These are phyloP conservation scores for Eucalyptus lansdowneana DNA, from an alignment of 345 rosid genomes.

Conservation along the genomic window DNA sequence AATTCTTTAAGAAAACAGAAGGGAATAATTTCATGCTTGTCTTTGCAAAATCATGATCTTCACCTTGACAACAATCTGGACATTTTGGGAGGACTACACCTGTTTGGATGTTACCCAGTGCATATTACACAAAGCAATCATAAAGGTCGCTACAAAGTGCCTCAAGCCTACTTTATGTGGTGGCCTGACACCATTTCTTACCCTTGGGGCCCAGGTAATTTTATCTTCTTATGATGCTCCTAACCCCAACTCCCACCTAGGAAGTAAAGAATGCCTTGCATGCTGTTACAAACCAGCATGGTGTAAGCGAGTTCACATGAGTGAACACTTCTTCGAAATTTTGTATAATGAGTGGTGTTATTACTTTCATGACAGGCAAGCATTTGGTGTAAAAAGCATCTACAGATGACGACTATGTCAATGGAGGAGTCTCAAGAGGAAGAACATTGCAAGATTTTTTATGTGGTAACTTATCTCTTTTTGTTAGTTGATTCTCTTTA, in stretches of 20 bases:
- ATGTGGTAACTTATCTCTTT: conserved; percentile 29
- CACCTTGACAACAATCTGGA: conserved; percentile 40
- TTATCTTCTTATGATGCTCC: neutral
- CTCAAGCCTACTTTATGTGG: conserved; percentile 30
- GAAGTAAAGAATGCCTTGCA: neutral
- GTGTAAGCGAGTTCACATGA: neutral
- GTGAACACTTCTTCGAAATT: neutral
- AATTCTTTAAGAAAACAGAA: neutral
- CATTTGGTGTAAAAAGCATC: conserved; percentile 79
- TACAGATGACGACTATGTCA: conserved; percentile 75
- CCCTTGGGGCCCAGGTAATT: conserved; percentile 56
- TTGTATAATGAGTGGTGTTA: neutral
- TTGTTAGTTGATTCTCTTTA: neutral
- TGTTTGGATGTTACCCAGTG: conserved; percentile 87
- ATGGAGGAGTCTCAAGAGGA: conserved; percentile 78
- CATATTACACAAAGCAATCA: conserved; percentile 51
- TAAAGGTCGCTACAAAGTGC: conserved; percentile 47
- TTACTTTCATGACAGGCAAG: conserved; percentile 32
- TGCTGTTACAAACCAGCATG: neutral
- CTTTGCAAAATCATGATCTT: neutral
- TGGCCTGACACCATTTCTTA: conserved; percentile 27
- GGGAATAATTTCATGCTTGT: neutral
- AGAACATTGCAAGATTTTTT: conserved; percentile 54
- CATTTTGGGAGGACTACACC: conserved; percentile 79
- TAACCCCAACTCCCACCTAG: neutral